Evolutionary conservation across 2,329 filamentous ascomycete genomes (phyloP).

Genomic region (Corniculantispora saksenae): DNA sequence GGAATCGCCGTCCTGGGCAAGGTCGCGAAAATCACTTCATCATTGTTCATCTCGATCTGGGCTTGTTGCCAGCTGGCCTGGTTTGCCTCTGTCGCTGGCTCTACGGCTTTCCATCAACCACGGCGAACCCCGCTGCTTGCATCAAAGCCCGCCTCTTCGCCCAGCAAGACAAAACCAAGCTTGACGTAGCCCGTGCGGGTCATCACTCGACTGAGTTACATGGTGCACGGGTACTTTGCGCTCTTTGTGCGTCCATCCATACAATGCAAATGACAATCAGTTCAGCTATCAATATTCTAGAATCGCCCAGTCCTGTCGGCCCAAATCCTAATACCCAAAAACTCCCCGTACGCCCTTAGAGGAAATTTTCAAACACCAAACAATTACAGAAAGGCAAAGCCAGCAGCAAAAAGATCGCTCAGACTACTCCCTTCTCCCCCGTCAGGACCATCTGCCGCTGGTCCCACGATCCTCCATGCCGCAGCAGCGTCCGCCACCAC

Average conservation of each 20-base stretch:
- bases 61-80: too few species aligned
- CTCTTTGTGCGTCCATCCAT: slow-evolving; percentile 1
- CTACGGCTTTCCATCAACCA: too few species aligned
- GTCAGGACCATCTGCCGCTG: background rate
- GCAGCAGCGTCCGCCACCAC: background rate
- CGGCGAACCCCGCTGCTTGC: background rate
- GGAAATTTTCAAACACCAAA: background rate
- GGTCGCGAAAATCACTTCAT: background rate
- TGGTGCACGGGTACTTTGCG: background rate
- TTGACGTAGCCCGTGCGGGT: background rate
- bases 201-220: background rate
- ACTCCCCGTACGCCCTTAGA: background rate
- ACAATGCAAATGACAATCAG: background rate
- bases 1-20: background rate
- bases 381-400: background rate
- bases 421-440: background rate
- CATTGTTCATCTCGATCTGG: background rate
- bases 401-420: background rate
- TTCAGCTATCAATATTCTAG: background rate
- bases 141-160: background rate
- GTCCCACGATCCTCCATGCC: background rate
- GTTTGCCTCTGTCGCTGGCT: too few species aligned
- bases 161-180: background rate
- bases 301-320: background rate
- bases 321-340: background rate